These are phyloP conservation scores for Hydrangea macrophylla DNA, from an alignment of 148 eudicot species.

Conservation along the genomic window DNA sequence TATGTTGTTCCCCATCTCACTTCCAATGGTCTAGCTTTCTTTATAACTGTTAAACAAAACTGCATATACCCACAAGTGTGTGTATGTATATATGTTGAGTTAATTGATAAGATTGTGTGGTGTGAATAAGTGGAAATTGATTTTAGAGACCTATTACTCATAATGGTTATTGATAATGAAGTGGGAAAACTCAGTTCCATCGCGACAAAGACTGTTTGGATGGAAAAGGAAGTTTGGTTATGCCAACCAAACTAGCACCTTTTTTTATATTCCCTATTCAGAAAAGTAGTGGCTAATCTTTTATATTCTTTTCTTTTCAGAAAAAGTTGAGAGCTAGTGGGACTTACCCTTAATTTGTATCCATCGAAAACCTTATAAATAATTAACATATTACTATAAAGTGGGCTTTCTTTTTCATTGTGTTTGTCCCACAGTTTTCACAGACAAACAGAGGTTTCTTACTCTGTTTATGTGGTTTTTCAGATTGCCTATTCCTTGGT, in stretches of 20 bases:
- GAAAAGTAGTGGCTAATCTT: background rate
- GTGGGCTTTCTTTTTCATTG: no score
- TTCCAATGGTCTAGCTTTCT: background rate
- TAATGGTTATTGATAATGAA: background rate
- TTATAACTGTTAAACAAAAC: no score
- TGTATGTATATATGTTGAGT: background rate
- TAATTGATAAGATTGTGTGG: background rate
- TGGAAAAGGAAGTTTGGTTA: background rate
- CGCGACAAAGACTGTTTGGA: background rate
- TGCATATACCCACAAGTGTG: no score
- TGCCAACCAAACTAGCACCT: background rate
- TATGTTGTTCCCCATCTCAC: constrained; percentile 69
- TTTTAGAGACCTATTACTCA: background rate
- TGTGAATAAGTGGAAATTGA: constrained; percentile 3
- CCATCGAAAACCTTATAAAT: background rate
- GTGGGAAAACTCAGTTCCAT: background rate
- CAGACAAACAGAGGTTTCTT: no score
- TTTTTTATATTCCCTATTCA: background rate
- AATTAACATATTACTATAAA: no score
- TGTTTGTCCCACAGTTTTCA: no score
- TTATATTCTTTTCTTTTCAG: background rate
- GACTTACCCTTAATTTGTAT: background rate
- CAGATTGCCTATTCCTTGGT: no score
- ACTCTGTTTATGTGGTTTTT: no score
- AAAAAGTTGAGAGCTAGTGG: background rate